Percentiles rank a stretch among this genome's conserved stretches.
These are phyloP conservation scores for Saxispiralis lemnorum DNA, from an alignment of 495 filamentous ascomycete species.

Conservation along the genomic window DNA sequence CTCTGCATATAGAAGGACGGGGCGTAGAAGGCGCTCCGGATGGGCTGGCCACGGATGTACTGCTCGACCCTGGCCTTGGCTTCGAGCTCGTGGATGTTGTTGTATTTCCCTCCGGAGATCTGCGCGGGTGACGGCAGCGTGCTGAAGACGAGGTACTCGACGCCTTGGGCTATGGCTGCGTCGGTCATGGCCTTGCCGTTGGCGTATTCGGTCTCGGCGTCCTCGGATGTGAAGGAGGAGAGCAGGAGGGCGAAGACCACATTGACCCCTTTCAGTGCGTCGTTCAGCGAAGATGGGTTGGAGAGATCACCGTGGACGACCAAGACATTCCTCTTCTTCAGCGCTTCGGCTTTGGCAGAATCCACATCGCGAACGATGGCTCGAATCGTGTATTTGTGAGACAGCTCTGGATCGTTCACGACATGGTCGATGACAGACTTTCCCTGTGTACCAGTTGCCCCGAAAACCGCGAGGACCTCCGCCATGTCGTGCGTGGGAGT, in stretches of 20 bases:
- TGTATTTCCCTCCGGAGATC: conserved; percentile 28
- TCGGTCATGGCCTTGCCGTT: conserved; percentile 23
- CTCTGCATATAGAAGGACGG: conserved; percentile 36
- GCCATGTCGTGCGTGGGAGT: conserved; percentile 5
- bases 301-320: conserved; percentile 16
- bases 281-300: conserved; percentile 14
- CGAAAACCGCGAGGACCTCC: conserved; percentile 14
- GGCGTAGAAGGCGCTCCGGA: conserved; percentile 30
- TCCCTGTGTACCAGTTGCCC: conserved; percentile 16
- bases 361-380: conserved; percentile 10
- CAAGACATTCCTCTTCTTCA: conserved; percentile 3
- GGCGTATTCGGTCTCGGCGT: conserved; percentile 23
- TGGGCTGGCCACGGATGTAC: conserved; percentile 29
- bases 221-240: conserved; percentile 21
- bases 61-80: conserved; percentile 9
- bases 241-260: conserved; percentile 30
- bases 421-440: conserved; percentile 12
- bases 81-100: conserved; percentile 3
- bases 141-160: conserved; percentile 26
- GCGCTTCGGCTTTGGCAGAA: conserved; percentile 1
- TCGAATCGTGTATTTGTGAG: conserved; percentile 10
- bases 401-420: conserved; percentile 12
- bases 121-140: conserved; percentile 20
- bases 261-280: conserved; percentile 20
- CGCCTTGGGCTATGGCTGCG: conserved; percentile 19